Conservation (phyloP, 129 eudicot genomes). For the Tagetes erecta region DNA sequence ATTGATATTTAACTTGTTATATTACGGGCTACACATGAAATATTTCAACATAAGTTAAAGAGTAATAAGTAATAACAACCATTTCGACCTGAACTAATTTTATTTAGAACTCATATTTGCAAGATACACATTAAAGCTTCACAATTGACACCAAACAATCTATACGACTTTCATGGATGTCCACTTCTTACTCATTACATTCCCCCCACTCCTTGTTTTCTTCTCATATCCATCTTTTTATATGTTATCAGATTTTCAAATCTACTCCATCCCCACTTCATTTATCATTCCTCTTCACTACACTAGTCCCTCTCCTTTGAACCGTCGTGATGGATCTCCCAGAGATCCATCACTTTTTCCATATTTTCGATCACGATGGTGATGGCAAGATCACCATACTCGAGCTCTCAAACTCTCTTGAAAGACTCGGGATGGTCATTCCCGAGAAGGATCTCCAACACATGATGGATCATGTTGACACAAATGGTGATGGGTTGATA, state of each 20-base stretch:
- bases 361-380: constrained; percentile 78
- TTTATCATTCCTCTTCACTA: constrained; percentile 18
- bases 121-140: background rate
- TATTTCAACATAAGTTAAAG: no score
- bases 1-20: no score
- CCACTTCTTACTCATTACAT: constrained; percentile 4
- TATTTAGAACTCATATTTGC: background rate
- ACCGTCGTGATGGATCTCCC: constrained; percentile 46
- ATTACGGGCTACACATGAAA: no score
- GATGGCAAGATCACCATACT: constrained; percentile 71
- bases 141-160: constrained; percentile 6
- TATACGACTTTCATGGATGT: constrained; percentile 18
- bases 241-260: background rate
- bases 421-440: constrained; percentile 60
- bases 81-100: no score
- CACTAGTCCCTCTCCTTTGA: constrained; percentile 1
- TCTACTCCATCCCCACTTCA: constrained; percentile 21
- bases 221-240: background rate
- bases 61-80: no score
- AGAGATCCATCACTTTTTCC: constrained; percentile 68
- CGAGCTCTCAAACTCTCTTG: constrained; percentile 64
- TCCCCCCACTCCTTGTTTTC: constrained; percentile 21
- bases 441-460: constrained; percentile 64
- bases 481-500: constrained; percentile 60
- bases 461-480: constrained; percentile 70